Evolutionary conservation across 2,329 filamentous ascomycete species (phyloP), one percentile per base, ranked within the genome.

Genomic region (Penicillium verrucosum): DNA sequence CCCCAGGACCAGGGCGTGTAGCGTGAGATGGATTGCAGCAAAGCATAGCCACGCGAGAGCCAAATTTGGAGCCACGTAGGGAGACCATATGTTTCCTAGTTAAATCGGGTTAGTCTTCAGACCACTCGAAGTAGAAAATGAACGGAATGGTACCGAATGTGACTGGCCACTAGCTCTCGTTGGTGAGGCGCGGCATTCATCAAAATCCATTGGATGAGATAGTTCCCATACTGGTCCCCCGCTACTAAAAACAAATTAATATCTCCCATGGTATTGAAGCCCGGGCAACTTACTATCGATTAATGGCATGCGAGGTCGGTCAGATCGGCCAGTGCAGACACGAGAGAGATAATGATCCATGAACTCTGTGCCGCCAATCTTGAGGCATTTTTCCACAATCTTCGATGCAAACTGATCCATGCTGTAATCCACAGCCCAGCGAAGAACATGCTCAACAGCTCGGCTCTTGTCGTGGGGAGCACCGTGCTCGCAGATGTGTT

Each of bases 351-450:
- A 99, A 60, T 91, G 90, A 59, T 92, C 85, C 42, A 99, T 82
- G 70, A 99, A 99, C 45, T 97, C 93, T 27, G 82, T 77, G 29
- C 92, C 90, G 43, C 93, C 91, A 77, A 99, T 96, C 80, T 99
- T 99, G 65, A 99, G 85, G 69, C 94, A 99, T 78, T 99, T 99
- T 78, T 99, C 93, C 59, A 99, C 93, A 43, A 99, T 94, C 77
- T 99, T 99, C 58, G 94, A 99, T 42, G 94, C 95, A 72, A 97
- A 99, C 71, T 99, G 94, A 67, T 99, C 94, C 84, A 96, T 97
- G 76, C 93, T 97, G 77, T 97, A 99, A 76, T 97, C 92, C 16
- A 91, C 89, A 32, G 92, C 90, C 75, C 91, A 96, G 61, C 88
- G 88, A 64, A 99, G 89, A 69, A 99, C 93, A 74, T 97, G 93